Conservation (phyloP, 352 stramenopile genomes). For the Thalassiosira sp. region DNA sequence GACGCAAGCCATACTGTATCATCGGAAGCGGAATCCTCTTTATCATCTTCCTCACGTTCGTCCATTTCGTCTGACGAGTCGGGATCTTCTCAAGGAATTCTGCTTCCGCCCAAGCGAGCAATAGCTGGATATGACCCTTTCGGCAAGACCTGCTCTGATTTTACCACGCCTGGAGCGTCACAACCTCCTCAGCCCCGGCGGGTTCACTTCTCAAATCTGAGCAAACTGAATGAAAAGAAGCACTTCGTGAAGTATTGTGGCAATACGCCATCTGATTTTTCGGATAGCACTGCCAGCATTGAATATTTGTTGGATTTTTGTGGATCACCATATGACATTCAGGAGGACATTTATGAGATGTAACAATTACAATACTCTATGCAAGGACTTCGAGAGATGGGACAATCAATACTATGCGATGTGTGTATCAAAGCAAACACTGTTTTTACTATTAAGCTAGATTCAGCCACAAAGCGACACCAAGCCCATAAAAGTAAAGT, state of each 20-base stretch:
- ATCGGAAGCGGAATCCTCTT: neutral
- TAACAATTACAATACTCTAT: too few species aligned
- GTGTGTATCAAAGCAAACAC: neutral
- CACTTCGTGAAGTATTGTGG: too few species aligned
- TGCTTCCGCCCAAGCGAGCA: conserved; percentile 18
- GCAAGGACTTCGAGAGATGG: neutral
- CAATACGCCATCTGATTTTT: conserved; percentile 14
- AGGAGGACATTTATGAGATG: too few species aligned
- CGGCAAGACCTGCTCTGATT: conserved; percentile 22
- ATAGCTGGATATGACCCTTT: conserved; percentile 32
- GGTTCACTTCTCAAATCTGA: conserved; percentile 16
- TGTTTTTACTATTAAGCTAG: neutral
- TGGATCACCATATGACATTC: too few species aligned
- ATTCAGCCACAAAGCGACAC: neutral
- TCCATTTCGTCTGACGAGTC: conserved; percentile 23
- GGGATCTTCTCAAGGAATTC: conserved; percentile 20
- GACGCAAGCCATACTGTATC: neutral
- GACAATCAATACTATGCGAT: neutral
- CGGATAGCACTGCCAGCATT: neutral
- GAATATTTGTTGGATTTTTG: conserved; percentile 1
- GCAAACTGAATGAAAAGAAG: conserved; percentile 8
- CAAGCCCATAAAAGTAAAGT: neutral
- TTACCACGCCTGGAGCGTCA: conserved; percentile 1
- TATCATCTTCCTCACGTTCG: conserved; percentile 2
- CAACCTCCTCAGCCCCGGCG: neutral